Conservation (phyloP, 2,329 filamentous ascomycete genomes). For the Arthrinium puccinioides region DNA sequence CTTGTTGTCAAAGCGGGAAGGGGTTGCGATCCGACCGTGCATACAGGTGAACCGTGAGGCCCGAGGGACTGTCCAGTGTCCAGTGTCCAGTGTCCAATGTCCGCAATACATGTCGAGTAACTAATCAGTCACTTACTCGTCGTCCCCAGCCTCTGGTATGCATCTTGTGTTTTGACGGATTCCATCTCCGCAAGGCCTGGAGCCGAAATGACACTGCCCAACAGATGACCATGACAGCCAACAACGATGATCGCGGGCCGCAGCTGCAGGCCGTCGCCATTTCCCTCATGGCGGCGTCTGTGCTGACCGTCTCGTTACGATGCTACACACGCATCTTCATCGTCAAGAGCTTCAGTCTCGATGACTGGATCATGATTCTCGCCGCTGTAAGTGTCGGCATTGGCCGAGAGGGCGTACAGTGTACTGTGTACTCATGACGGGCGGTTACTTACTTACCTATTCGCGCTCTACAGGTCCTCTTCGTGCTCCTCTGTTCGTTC, state of each 20-base stretch:
- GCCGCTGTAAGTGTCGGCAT: constrained; percentile 20
- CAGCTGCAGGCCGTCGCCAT: constrained; percentile 18
- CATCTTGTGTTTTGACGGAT: no score
- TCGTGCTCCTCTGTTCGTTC: constrained; percentile 1
- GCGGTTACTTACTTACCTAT: neutral
- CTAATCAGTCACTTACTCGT: no score
- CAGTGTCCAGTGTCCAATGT: no score
- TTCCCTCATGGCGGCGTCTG: constrained; percentile 30
- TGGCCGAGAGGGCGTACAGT: neutral
- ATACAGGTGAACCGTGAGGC: no score
- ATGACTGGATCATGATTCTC: constrained; percentile 20
- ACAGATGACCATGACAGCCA: no score
- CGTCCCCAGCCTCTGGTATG: no score
- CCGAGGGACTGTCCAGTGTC: no score
- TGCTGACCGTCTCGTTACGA: constrained; percentile 33
- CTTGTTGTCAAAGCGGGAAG: no score
- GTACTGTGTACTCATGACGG: neutral
- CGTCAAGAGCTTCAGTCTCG: constrained; percentile 24
- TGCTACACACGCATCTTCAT: constrained; percentile 35
- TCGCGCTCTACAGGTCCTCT: neutral
- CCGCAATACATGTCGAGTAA: no score
- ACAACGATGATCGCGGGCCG: constrained; percentile 3
- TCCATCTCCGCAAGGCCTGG: no score
- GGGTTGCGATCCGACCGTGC: no score
- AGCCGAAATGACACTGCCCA: no score